Base-by-base conservation (phyloP, 2,329 filamentous ascomycete species). In the Curvularia sp. region DNA sequence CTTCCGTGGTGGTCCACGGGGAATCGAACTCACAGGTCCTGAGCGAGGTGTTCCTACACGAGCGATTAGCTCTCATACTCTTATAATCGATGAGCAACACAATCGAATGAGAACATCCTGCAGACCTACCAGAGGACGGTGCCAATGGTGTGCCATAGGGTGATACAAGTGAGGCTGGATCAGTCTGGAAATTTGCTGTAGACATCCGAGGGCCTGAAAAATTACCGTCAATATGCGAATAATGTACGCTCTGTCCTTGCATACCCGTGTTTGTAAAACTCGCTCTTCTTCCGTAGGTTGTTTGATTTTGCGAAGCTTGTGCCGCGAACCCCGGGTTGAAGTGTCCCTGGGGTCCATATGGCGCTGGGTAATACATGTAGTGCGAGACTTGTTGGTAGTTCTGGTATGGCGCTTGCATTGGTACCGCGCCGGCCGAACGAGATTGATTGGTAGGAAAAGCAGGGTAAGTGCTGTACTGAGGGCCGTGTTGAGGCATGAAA, bases 1-100 rank as follows among this genome's bases (percentile, higher is more conserved):
- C 68, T 89, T 89, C 65, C 87, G 81, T 34, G 87, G 86, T 4
- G 86, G 87, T n/a, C 87, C 87, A 65, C 86, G 82, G 32, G 85
- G 85, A 3, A 80, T 74, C 4, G 75, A 74, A 53, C 67, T 73
- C 5, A 72, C 61, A 36, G 70, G 64, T 9, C 62, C 66, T 21
- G 71, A 47, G 5, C 64, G 67, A 47, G 59, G 49, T 50, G 69
- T 57, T 47, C 62, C 73, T 74, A 36, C 2, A 43, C n/a, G 25
- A 34, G 32, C 46, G 39, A 48, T 55, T 27, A 64, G 49, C 30
- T 15, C 23, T 30, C 12, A 39, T 52, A 27, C 34, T 23, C 18
- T 18, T 23, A 25, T 10, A 10, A 30, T 12, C 5, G 9, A 5
- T 9, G 4, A 9, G 2, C 15, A 13, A 43, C 23, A 15, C 25